Conservation (phyloP, 1,139 yeast species). For the Sugiyamaella neomexicana region DNA sequence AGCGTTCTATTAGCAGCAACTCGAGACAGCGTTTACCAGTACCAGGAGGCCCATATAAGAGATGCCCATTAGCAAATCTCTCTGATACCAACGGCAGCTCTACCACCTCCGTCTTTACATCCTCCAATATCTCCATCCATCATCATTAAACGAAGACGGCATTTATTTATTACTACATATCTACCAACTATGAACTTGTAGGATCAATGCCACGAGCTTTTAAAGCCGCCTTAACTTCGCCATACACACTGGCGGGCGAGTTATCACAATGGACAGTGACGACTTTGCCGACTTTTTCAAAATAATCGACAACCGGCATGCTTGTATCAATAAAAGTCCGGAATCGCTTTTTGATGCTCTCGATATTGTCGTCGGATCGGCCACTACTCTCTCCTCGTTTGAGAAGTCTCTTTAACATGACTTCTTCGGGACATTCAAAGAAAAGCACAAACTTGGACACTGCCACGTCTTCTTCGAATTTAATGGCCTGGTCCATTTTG, state of each 20-base stretch:
- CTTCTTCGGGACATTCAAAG: slow-evolving; percentile 90
- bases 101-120: no score
- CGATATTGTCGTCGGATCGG: slow-evolving; percentile 88
- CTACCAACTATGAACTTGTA: neutral
- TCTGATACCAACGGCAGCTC: no score
- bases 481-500: slow-evolving; percentile 95
- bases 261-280: slow-evolving; percentile 77
- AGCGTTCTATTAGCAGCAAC: no score
- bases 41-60: no score
- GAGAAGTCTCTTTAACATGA: slow-evolving; percentile 80
- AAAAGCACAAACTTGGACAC: slow-evolving; percentile 75
- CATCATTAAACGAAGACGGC: no score
- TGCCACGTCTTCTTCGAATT: slow-evolving; percentile 81
- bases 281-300: slow-evolving; percentile 71
- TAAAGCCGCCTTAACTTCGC: slow-evolving; percentile 67
- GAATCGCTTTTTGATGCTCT: slow-evolving; percentile 87
- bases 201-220: slow-evolving; percentile 37
- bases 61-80: no score
- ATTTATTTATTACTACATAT: neutral
- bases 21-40: no score
- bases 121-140: no score
- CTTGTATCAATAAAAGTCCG: slow-evolving; percentile 82
- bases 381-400: slow-evolving; percentile 96
- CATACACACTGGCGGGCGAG: slow-evolving; percentile 75
- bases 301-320: slow-evolving; percentile 91